These are phyloP conservation scores for Diplodia intermedia DNA, from an alignment of 2,329 filamentous ascomycete species.

Conservation along the genomic window DNA sequence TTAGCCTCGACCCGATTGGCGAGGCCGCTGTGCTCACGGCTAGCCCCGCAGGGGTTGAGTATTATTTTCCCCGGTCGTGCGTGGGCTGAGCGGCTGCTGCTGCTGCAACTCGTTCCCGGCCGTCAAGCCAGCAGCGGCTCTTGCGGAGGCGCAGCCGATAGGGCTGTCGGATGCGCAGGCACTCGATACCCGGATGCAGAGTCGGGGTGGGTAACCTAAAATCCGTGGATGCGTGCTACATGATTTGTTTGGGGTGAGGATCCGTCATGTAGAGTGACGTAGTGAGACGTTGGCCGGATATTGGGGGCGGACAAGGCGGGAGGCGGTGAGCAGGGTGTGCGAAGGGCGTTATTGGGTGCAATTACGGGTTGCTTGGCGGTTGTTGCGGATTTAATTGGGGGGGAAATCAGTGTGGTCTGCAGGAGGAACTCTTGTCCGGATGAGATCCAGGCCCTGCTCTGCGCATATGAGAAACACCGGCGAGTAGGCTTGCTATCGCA, in stretches of 20 bases:
- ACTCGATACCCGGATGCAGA: background rate
- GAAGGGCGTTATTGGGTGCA: background rate
- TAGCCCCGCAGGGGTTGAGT: background rate
- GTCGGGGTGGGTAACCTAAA: background rate
- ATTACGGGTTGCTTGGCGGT: background rate
- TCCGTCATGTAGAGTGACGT: background rate
- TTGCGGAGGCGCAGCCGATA: background rate
- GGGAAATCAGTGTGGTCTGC: no score
- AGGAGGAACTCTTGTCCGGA: no score
- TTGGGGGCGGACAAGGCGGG: background rate
- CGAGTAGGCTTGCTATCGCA: no score
- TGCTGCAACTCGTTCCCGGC: background rate
- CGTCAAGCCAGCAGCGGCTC: background rate
- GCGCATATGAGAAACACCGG: no score
- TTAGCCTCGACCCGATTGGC: background rate
- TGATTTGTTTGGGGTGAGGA: no score
- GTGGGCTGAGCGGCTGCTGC: background rate
- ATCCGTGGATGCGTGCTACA: background rate
- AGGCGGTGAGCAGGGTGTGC: background rate
- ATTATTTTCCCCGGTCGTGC: background rate
- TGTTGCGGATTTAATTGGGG: no score
- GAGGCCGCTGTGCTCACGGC: background rate
- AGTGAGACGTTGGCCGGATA: background rate
- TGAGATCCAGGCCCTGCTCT: no score
- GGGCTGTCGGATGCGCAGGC: slow-evolving; percentile 1